Evolutionary conservation across 2,329 filamentous ascomycete genomes (phyloP), one percentile per base, ranked within the genome.

Genomic region (Stachybotrys chartarum): DNA sequence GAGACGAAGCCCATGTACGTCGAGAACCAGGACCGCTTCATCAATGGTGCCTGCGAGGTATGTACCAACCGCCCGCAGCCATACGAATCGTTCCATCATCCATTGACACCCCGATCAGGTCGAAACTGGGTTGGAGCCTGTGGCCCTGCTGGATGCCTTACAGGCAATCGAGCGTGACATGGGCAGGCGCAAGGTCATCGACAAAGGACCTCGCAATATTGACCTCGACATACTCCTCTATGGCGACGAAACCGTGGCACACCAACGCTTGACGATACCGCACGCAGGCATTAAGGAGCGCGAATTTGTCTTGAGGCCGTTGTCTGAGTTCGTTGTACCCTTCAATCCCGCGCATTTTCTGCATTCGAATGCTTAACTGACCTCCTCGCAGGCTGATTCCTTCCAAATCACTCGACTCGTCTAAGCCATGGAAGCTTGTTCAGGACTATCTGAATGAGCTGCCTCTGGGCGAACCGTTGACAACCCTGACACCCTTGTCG

Each of bases 1-100:
- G 91, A 97, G 75, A 99, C 93, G 4, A 85, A 90, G 63, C 91
- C 94, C 24, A 99, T 99, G 94, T 99, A 99, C 71, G 88, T 97
- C 60, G 76, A 88, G 59, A 88, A 97, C 59, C 94, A 99, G 70
- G 85, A 86, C 59, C 82, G 83, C 32, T 99, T 99, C 67, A 76
- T 97, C 51, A 99, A 99, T 68, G 94, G 91, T 18, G 92, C 86
- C 56, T 96, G 91, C 70, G 90, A 96, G 84, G 91, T 95, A 70
- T 69, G 84, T 77, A 51, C 49, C 17, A 12, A 50, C 14, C 17
- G 24, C 24, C 24, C 24, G 24, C 14, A 8, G 7, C 45, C 14
- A 45, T 45, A 17, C n/a, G 42, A 17, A 24, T 45, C 5, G n/a
- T 47, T 47, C 45, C 7, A 7, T 47, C 8, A 24, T 6, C 50